Percentiles rank a stretch among this genome's conserved stretches.
These are phyloP conservation scores for Silene latifolia DNA, from an alignment of 148 eudicot genomes.

Conservation along the genomic window DNA sequence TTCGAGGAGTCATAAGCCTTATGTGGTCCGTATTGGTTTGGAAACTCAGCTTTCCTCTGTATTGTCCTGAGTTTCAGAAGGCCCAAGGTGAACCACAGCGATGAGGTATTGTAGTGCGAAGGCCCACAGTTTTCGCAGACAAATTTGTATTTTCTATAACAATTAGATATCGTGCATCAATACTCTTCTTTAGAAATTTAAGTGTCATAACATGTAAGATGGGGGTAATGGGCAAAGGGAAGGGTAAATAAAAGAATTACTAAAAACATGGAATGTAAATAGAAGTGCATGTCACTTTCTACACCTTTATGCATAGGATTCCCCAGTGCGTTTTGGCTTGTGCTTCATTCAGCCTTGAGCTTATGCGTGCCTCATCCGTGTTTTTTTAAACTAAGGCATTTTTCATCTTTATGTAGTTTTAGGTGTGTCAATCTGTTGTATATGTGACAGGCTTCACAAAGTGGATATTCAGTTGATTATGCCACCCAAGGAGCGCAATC, in stretches of 20 bases:
- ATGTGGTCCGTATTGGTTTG: not conserved
- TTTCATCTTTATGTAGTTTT: not conserved
- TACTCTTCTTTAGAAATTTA: too few species aligned
- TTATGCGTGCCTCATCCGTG: not conserved
- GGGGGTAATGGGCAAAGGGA: not conserved
- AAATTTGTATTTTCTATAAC: too few species aligned
- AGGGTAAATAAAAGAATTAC: not conserved
- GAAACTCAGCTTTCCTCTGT: not conserved
- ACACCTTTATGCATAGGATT: too few species aligned
- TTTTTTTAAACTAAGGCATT: not conserved
- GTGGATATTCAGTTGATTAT: constrained; percentile 89
- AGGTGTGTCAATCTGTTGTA: not conserved
- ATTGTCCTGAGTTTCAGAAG: too few species aligned
- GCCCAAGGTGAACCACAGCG: too few species aligned
- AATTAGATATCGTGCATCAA: too few species aligned
- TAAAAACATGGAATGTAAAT: not conserved
- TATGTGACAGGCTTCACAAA: constrained; percentile 76
- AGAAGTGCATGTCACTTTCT: not conserved
- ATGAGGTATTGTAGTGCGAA: too few species aligned
- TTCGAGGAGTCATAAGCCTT: not conserved
- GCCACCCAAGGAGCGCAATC: constrained; percentile 76
- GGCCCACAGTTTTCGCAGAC: too few species aligned
- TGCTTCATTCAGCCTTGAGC: too few species aligned
- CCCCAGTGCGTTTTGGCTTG: too few species aligned
- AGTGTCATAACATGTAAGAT: too few species aligned